These are phyloP conservation scores for Myxozyma melibiosi DNA, from an alignment of 805 yeast genomes.

Conservation along the genomic window DNA sequence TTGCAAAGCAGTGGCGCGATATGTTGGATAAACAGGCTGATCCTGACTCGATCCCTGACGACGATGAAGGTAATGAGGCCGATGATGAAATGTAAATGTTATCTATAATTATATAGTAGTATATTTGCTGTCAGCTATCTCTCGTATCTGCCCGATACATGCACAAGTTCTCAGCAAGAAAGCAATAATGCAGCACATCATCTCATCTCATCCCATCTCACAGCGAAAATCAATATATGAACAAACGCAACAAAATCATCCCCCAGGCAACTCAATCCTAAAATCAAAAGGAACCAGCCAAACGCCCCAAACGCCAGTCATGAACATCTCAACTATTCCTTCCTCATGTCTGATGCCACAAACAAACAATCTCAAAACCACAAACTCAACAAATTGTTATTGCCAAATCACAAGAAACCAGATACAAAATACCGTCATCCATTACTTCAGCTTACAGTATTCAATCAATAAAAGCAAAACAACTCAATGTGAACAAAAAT, in stretches of 20 bases:
- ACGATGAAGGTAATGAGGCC: neutral
- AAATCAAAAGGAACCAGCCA: too few relatives aligned
- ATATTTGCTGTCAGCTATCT: neutral
- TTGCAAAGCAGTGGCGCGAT: conserved; percentile 63
- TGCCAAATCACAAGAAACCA: conserved; percentile 5
- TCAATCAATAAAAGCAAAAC: neutral
- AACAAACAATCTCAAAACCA: neutral
- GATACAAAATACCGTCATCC: conserved; percentile 6
- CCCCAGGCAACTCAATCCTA: too few relatives aligned
- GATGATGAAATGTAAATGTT: conserved; percentile 3
- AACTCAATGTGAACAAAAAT: neutral
- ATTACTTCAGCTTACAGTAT: conserved; percentile 2
- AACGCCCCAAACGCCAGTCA: too few relatives aligned
- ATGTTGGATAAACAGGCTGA: conserved; percentile 33
- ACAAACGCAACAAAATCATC: too few relatives aligned
- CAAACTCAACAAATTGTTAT: neutral
- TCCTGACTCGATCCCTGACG: neutral
- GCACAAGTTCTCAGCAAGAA: too few relatives aligned
- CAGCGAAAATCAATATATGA: too few relatives aligned
- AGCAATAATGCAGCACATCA: too few relatives aligned
- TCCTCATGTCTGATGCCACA: too few relatives aligned
- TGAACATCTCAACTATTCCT: too few relatives aligned
- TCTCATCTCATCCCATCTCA: too few relatives aligned
- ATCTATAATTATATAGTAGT: neutral
- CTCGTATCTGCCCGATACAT: neutral